Conservation (phyloP, 2,329 filamentous ascomycete genomes). For the Trichoderma atrobrunneum region DNA sequence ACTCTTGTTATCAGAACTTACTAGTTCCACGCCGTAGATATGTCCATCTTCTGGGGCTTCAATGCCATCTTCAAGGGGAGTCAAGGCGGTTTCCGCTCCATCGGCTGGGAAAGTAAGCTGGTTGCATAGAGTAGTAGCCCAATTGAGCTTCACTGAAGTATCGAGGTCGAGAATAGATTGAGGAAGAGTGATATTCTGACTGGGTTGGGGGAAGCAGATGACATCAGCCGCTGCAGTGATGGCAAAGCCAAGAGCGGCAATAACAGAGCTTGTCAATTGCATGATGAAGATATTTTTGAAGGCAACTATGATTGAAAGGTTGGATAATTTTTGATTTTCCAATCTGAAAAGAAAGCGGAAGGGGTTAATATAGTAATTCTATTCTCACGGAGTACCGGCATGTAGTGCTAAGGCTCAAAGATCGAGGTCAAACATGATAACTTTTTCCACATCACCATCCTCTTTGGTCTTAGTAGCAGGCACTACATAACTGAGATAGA, state of each 20-base stretch:
- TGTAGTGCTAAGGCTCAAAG: background rate
- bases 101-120: background rate
- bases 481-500: background rate
- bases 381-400: background rate
- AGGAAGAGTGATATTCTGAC: background rate
- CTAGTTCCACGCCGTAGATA: background rate
- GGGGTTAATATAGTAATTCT: background rate
- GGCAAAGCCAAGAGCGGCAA: background rate
- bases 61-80: background rate
- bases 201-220: background rate
- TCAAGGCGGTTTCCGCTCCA: background rate
- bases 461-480: background rate
- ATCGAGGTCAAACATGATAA: background rate
- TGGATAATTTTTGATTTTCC: background rate
- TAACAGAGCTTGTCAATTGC: background rate
- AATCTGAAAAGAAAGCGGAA: background rate
- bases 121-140: background rate
- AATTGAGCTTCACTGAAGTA: background rate
- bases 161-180: background rate
- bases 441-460: background rate
- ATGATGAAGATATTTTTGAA: background rate
- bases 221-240: background rate
- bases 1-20: background rate
- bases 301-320: background rate
- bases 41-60: background rate